A percentile compares a stretch with the other conserved stretches of the same genome.
phyloP scores from a whole-genome alignment of 2,329 filamentous ascomycete genomes.

The Stachybotrys echinatus region DNA sequence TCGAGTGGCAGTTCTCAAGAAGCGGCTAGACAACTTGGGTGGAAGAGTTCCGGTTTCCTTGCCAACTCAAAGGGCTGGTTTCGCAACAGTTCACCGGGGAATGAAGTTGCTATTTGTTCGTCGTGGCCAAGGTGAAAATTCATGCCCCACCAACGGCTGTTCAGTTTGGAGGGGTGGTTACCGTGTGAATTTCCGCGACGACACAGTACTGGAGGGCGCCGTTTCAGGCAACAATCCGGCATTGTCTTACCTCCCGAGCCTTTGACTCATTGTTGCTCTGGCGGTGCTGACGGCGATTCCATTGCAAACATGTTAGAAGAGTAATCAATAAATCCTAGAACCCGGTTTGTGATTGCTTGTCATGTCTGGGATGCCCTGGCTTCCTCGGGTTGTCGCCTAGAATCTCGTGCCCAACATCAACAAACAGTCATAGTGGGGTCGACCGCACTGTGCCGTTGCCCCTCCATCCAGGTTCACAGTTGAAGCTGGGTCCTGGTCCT shows the following conservation, averaged over 20 bases:
- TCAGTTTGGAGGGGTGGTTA: conserved; percentile 17
- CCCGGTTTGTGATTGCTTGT: background rate
- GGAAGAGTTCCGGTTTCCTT: background rate
- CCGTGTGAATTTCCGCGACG: conserved; percentile 1
- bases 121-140: conserved; percentile 32
- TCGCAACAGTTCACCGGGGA: background rate
- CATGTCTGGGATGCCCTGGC: background rate
- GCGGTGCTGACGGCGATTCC: background rate
- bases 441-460: background rate
- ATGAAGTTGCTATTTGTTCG: conserved; percentile 3
- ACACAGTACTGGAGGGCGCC: background rate
- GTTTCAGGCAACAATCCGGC: background rate
- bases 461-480: background rate
- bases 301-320: no score
- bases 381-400: background rate
- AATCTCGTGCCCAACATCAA: background rate
- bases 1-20: no score
- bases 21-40: no score
- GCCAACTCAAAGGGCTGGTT: background rate
- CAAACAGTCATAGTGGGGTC: background rate
- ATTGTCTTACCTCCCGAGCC: no score
- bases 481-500: background rate
- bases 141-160: conserved; percentile 28
- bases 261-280: background rate
- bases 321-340: no score